A percentile compares a stretch with the other conserved stretches of the same genome.
phyloP scores from a whole-genome alignment of 2,329 filamentous ascomycete genomes.

The Colletotrichum sp. region DNA sequence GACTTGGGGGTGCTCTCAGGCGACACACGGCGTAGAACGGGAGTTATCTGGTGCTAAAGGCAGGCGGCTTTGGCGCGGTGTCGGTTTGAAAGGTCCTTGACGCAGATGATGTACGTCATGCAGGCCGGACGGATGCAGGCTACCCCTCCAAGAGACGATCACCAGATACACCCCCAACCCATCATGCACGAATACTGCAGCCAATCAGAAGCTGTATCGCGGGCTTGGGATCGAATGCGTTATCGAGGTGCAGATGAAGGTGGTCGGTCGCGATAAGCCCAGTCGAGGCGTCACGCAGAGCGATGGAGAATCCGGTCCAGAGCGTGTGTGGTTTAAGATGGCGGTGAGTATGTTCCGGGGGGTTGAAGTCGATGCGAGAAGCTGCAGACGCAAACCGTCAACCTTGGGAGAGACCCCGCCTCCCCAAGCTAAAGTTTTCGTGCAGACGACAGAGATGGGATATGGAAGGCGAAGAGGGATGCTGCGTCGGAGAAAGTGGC shows the following conservation, averaged over 20 bases:
- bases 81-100: neutral
- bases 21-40: neutral
- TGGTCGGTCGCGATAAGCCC: neutral
- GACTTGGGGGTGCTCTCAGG: neutral
- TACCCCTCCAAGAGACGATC: slow-evolving; percentile 14
- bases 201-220: neutral
- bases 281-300: neutral
- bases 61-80: slow-evolving; percentile 9
- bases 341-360: neutral
- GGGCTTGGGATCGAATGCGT: neutral
- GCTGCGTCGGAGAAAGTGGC: slow-evolving; percentile 4
- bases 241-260: slow-evolving; percentile 5
- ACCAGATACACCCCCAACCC: slow-evolving; percentile 24
- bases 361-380: neutral
- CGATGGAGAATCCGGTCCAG: neutral
- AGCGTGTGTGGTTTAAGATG: neutral
- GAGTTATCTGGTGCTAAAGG: neutral
- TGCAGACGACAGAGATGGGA: neutral
- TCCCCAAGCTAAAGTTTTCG: neutral
- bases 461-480: neutral
- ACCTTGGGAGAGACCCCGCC: neutral
- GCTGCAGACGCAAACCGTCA: neutral
- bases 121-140: slow-evolving; percentile 13
- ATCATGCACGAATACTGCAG: neutral
- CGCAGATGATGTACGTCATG: slow-evolving; percentile 23